phyloP scores from a whole-genome alignment of 2,329 filamentous ascomycete species.

The Remersonia thermophila region DNA sequence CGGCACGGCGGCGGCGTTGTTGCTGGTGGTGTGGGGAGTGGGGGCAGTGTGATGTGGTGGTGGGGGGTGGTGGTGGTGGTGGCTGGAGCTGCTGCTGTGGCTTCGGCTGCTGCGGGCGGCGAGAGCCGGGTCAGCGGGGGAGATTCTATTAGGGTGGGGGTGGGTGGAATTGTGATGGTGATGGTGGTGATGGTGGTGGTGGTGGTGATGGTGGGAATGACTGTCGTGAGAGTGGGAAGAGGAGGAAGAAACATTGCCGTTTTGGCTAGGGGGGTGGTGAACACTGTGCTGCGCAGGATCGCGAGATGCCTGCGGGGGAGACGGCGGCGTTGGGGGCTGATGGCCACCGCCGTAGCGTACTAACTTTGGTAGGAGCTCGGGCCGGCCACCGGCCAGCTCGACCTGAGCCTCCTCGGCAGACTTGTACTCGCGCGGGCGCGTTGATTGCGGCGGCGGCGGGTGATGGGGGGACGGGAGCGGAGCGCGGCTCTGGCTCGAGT shows the following conservation, averaged over 20 bases:
- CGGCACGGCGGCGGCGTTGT: slow-evolving; percentile 16
- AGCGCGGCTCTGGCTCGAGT: slow-evolving; percentile 53
- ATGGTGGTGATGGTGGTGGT: not conserved
- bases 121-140: slow-evolving; percentile 3
- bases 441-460: slow-evolving; percentile 46
- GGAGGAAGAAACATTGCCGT: not conserved
- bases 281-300: not conserved
- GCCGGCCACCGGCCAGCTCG: slow-evolving; percentile 77
- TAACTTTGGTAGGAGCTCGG: slow-evolving; percentile 82
- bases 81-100: slow-evolving; percentile 4
- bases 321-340: slow-evolving; percentile 84
- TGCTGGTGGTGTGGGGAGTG: slow-evolving; percentile 21
- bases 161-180: slow-evolving; percentile 1
- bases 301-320: slow-evolving; percentile 41
- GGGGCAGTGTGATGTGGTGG: slow-evolving; percentile 32
- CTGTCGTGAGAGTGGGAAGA: not conserved
- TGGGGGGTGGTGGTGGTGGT: slow-evolving; percentile 20
- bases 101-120: slow-evolving; percentile 32
- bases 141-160: slow-evolving; percentile 3
- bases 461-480: slow-evolving; percentile 70
- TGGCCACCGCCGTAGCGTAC: slow-evolving; percentile 92
- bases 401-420: slow-evolving; percentile 93
- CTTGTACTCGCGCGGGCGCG: slow-evolving; percentile 73
- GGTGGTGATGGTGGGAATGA: slow-evolving; percentile 1
- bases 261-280: slow-evolving; percentile 7